A percentile compares a stretch with the other conserved stretches of the same genome.
Conservation (phyloP, 805 yeast species). For the Saturnispora hagleri region DNA sequence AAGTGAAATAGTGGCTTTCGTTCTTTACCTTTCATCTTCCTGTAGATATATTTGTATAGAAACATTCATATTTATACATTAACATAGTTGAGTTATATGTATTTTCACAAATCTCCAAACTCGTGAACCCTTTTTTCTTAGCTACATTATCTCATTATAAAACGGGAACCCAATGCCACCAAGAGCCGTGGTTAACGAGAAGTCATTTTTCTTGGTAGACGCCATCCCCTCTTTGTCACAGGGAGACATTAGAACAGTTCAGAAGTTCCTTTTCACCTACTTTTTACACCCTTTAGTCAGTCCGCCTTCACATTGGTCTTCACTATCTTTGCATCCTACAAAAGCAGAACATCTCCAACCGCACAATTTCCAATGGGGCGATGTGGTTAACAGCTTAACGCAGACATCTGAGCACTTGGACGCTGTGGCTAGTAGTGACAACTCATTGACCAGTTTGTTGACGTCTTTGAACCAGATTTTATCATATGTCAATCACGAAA, state of each 20-base stretch:
- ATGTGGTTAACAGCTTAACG: slow-evolving; percentile 2
- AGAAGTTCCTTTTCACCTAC: slow-evolving; percentile 1
- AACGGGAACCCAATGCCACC: slow-evolving; percentile 1
- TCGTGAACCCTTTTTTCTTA: background rate
- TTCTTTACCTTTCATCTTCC: background rate
- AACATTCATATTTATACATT: background rate
- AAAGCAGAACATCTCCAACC: background rate
- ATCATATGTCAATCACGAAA: slow-evolving; percentile 2
- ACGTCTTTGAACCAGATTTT: background rate
- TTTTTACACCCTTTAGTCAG: slow-evolving; percentile 1
- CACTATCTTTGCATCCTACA: background rate
- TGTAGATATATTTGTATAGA: slow-evolving; percentile 4
- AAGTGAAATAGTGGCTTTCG: slow-evolving; percentile 57
- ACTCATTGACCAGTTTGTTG: background rate
- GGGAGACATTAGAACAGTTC: background rate
- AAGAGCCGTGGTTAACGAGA: background rate
- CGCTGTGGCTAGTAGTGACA: background rate
- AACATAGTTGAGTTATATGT: background rate
- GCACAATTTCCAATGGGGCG: background rate
- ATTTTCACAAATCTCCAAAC: background rate
- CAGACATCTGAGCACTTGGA: background rate
- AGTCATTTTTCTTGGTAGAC: background rate
- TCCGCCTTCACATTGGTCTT: background rate
- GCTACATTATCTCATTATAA: background rate
- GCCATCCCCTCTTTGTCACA: background rate